phyloP scores from a whole-genome alignment of 805 yeast species.

The Wickerhamiella bombiphila region DNA sequence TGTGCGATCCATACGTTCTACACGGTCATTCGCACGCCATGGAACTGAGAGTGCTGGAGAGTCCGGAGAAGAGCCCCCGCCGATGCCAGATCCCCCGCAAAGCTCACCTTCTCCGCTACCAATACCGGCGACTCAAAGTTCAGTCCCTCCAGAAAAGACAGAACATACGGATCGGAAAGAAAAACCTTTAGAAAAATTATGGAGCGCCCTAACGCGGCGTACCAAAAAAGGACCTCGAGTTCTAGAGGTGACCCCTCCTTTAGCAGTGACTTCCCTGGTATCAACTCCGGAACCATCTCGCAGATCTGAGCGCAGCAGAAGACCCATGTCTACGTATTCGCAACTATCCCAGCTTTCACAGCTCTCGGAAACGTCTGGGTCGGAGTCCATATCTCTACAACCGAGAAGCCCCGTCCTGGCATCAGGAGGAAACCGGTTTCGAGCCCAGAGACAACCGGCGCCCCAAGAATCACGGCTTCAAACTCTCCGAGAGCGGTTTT shows the following conservation, averaged over 20 bases:
- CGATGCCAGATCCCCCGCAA: background rate
- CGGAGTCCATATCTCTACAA: background rate
- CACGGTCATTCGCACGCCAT: background rate
- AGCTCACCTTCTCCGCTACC: background rate
- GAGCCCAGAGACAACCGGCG: background rate
- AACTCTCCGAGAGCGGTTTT: background rate
- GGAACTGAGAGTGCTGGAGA: background rate
- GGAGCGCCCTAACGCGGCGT: conserved; percentile 1
- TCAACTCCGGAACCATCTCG: background rate
- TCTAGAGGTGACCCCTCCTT: background rate
- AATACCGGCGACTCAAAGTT: no score
- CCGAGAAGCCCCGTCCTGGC: background rate
- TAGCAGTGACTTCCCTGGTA: background rate
- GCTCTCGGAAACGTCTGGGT: conserved; percentile 14
- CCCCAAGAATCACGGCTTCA: background rate
- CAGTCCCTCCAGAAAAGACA: no score
- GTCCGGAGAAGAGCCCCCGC: background rate
- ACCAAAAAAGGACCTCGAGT: background rate
- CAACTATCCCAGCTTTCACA: conserved; percentile 17
- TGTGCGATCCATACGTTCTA: background rate
- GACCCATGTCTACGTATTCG: conserved; percentile 16
- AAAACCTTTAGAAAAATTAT: conserved; percentile 1
- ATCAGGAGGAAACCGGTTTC: conserved; percentile 1
- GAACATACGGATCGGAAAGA: conserved; percentile 1
- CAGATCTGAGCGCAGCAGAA: conserved; percentile 3